Conservation (phyloP, 768 basidiomycete species). For the Boletus reticuloceps region DNA sequence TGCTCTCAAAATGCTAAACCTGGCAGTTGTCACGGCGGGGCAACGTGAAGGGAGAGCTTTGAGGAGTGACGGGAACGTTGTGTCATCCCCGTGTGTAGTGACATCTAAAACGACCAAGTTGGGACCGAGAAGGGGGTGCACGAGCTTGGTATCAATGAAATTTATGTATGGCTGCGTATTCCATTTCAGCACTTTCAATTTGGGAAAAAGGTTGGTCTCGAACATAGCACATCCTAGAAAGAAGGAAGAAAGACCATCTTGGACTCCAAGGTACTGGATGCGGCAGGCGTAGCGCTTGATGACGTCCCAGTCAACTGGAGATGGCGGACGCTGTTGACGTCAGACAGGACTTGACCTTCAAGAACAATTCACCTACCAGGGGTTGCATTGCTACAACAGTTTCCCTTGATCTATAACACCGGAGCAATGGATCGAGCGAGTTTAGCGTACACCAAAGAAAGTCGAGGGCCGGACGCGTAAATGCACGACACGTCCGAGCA, state of each 20-base stretch:
- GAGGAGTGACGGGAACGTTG: not conserved
- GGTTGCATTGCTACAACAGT: too few species aligned
- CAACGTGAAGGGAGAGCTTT: not conserved
- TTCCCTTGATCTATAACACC: not conserved
- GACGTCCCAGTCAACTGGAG: not conserved
- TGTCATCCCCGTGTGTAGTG: not conserved
- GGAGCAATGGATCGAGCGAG: not conserved
- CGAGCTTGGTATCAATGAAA: not conserved
- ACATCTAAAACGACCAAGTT: not conserved
- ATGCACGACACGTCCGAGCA: conserved; percentile 3
- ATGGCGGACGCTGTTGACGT: not conserved
- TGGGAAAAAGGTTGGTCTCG: not conserved
- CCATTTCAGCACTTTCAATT: not conserved
- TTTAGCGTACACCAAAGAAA: not conserved
- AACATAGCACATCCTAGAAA: not conserved
- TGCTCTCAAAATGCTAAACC: not conserved
- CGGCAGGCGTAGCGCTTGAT: not conserved
- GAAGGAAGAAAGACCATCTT: not conserved
- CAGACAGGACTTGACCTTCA: not conserved
- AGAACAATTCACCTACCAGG: not conserved
- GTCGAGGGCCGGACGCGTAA: not conserved
- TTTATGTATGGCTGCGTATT: not conserved
- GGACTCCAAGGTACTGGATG: not conserved
- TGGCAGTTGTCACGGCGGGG: not conserved
- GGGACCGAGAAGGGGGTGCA: not conserved